Base-by-base conservation (phyloP, 352 stramenopile genomes). In the Globisporangium uncinulatum region DNA sequence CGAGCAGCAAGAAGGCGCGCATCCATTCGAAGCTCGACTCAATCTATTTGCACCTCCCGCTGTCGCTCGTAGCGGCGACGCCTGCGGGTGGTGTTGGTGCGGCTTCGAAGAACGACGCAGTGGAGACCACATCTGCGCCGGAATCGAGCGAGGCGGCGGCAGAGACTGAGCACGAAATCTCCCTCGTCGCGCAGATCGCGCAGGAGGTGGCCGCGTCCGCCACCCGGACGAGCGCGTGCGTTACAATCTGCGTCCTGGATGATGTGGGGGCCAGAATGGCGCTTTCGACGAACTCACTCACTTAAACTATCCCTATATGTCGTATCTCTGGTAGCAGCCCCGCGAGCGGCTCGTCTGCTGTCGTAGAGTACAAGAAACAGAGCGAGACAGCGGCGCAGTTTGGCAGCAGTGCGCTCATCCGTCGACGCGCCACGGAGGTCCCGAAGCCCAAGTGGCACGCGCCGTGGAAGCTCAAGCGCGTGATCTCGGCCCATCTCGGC, bases 401-500 rank as follows among this genome's bases (percentile, higher is more conserved):
- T 49, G 66, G 77, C 13, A 71, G 61, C 36, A 79, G 66, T 37
- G 75, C 83, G 24, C 80, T 97, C 48, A 72, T 93, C n/a, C 80
- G 86, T 21, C 73, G 83, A 42, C 77, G 88, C 45, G 78, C 79
- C 36, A 87, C 80, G 7, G 81, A 92, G 54, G 96, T 99, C 51
- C 96, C 95, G 8, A 98, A 95, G 61, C 97, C 97, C 15, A 94
- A 94, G 65, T 99, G 97, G 97, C 97, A 99, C 72, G 96, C 97
- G 32, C 96, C 96, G 4, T 99, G 97, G 97, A 98, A 98, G 71
- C 77, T 99, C 62, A 93, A 95, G 56, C 93, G 94, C 43, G 96
- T 99, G n/a, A 87, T 99, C 54, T 89, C 91, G 39, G 92, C 88
- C 14, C 92, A 98, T 63, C 77, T 98, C 36, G 94, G 94, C 9